These are phyloP conservation scores for Skeletonema tropicum DNA, from an alignment of 108 stramenopile species.

Conservation along the genomic window DNA sequence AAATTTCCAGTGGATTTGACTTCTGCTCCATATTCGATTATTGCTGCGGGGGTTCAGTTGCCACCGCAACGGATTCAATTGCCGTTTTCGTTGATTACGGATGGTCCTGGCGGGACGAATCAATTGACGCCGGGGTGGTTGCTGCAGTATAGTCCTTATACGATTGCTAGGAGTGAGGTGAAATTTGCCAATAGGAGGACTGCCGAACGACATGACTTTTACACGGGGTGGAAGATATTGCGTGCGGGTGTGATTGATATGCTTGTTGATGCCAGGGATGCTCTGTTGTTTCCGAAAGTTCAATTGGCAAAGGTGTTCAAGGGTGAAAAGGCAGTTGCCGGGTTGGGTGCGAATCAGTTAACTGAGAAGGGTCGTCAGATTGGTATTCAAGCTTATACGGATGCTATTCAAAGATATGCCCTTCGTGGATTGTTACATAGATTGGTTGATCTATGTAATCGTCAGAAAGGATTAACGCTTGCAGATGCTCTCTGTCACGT, in stretches of 20 bases:
- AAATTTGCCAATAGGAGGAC: slow-evolving; percentile 82
- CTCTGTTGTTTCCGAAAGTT: slow-evolving; percentile 28
- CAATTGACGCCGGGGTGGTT: slow-evolving; percentile 93
- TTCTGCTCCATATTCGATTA: slow-evolving; percentile 86
- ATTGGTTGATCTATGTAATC: slow-evolving; percentile 12
- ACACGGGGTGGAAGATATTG: slow-evolving; percentile 83
- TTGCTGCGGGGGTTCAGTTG: slow-evolving; percentile 90
- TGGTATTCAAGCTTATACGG: slow-evolving; percentile 78
- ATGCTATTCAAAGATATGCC: slow-evolving; percentile 78
- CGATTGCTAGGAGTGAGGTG: slow-evolving; percentile 78
- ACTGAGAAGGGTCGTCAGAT: slow-evolving; percentile 59
- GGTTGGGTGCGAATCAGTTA: slow-evolving; percentile 69
- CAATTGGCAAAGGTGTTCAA: slow-evolving; percentile 20
- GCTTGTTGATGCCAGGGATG: slow-evolving; percentile 58
- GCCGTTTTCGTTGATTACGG: slow-evolving; percentile 88
- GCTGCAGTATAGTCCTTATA: slow-evolving; percentile 82
- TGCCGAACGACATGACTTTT: slow-evolving; percentile 71
- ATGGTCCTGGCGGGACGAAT: slow-evolving; percentile 58
- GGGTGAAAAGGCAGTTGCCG: slow-evolving; percentile 53
- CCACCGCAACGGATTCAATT: slow-evolving; percentile 87
- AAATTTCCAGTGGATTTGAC: slow-evolving; percentile 92
- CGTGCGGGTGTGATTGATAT: slow-evolving; percentile 66
- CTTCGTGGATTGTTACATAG: slow-evolving; percentile 65
- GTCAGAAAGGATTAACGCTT: neutral
- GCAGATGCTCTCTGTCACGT: slow-evolving; percentile 14